phyloP scores from a whole-genome alignment of 441 rosid genomes.

The Pelargonium citronellum region DNA sequence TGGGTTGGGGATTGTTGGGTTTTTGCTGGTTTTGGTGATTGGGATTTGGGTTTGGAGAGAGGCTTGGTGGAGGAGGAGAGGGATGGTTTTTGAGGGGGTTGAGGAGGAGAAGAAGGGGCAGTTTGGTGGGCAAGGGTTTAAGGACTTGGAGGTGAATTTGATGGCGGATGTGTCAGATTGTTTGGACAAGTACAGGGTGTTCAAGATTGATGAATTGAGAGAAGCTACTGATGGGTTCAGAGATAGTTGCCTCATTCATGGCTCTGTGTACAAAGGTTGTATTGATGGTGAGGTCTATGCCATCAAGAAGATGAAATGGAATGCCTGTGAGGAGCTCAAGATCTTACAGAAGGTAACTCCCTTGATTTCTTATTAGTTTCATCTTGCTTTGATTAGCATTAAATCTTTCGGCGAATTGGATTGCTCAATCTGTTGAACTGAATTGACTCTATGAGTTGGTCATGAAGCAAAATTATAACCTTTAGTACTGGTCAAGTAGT shows the following conservation, averaged over 20 bases:
- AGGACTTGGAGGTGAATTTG: constrained; percentile 36
- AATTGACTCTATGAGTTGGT: too few relatives aligned
- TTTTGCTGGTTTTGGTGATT: constrained; percentile 27
- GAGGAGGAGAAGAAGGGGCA: constrained; percentile 22
- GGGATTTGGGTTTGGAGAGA: constrained; percentile 29
- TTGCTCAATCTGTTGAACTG: too few relatives aligned
- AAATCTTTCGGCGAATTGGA: too few relatives aligned
- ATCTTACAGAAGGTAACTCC: constrained; percentile 54
- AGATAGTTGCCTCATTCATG: constrained; percentile 46
- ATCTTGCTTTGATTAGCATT: too few relatives aligned
- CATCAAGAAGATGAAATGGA: constrained; percentile 69
- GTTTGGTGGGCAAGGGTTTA: constrained; percentile 23
- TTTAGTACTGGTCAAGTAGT: too few relatives aligned
- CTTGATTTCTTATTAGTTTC: constrained; percentile 6
- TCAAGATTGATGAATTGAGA: constrained; percentile 50
- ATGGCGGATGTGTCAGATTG: constrained; percentile 68
- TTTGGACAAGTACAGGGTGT: constrained; percentile 57
- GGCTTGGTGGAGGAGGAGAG: constrained; percentile 23
- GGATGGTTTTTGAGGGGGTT: constrained; percentile 22
- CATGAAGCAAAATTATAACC: too few relatives aligned
- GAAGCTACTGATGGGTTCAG: constrained; percentile 53
- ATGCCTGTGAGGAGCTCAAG: constrained; percentile 64
- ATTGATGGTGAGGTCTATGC: constrained; percentile 48
- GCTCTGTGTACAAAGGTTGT: constrained; percentile 53
- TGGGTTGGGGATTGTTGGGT: constrained; percentile 43